Evolutionary conservation across 176 grass and related monocot species (phyloP), one percentile per base, ranked within the genome.

Genomic region (Triticum urartu): DNA sequence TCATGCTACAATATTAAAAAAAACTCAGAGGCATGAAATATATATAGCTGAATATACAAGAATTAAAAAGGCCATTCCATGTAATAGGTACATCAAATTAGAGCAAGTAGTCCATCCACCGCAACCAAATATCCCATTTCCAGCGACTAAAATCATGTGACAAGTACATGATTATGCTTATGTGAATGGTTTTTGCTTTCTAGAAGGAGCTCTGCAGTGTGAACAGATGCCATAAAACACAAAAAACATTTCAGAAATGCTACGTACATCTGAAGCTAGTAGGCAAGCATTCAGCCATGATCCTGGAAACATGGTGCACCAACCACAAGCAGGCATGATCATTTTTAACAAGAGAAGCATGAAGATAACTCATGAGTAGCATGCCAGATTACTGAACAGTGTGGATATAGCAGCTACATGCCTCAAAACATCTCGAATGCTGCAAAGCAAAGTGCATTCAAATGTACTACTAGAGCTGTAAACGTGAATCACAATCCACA

Each of bases 1-100:
- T 98, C 94, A 38, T 98, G 90, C 97, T 95, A 91, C 70, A 94
- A 15, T 83, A 54, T 54, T 7, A 68, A 78, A 77, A 26, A 62
- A 64, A 73, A 88, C 65, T 83, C 72, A 83, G 50, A 84, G 15
- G 79, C 14, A 54, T 5, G 9, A 60, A 18, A 68, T 84, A 50
- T 54, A 54, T 81, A 68, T 17, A 75, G 45, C 66, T 68, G 35
- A 59, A 86, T 76, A 86, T 71, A 56, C 42, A 80, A 45, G 20
- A 86, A 80, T 12, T 18, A 86, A 47, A 86, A 65, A 42, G 34
- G 3, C 1, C 54, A 28, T 20, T 70, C 9, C 20, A 48, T 47
- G 48, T 62, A 18, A 35, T 42, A 79, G 54, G 25, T 25, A 85
- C 75, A 88, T 54, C 5, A 34, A 74, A 77, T 22, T 52, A 43